These are phyloP conservation scores for Venturia carpophila DNA, from an alignment of 2,329 filamentous ascomycete genomes.

Conservation along the genomic window DNA sequence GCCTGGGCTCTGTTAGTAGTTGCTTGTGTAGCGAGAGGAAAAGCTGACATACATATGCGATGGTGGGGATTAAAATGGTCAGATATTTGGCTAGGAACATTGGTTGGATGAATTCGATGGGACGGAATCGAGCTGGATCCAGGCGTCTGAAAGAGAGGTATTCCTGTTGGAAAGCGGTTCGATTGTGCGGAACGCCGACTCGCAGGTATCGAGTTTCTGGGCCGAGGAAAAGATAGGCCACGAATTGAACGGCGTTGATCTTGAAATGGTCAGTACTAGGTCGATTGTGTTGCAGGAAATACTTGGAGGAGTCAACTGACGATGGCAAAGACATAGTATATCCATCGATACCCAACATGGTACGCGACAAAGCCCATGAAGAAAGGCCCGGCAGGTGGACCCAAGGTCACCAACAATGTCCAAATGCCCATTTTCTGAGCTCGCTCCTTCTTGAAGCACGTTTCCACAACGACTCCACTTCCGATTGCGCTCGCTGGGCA, in stretches of 20 bases:
- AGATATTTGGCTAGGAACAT: slow-evolving; percentile 39
- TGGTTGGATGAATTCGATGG: slow-evolving; percentile 46
- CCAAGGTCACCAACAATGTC: slow-evolving; percentile 46
- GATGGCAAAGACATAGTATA: slow-evolving; percentile 47
- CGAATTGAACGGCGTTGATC: slow-evolving; percentile 49
- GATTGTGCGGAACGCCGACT: slow-evolving; percentile 29
- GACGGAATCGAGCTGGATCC: slow-evolving; percentile 43
- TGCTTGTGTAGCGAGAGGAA: background rate
- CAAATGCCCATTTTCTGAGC: slow-evolving; percentile 51
- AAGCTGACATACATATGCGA: slow-evolving; percentile 35
- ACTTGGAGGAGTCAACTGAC: background rate
- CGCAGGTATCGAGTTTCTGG: slow-evolving; percentile 50
- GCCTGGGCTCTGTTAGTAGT: slow-evolving; percentile 22
- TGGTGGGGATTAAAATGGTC: slow-evolving; percentile 44
- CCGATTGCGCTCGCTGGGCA: slow-evolving; percentile 47
- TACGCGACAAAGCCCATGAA: slow-evolving; percentile 42
- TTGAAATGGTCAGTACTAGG: slow-evolving; percentile 7
- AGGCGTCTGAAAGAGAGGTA: slow-evolving; percentile 41
- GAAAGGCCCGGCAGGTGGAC: slow-evolving; percentile 38
- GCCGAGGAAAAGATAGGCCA: slow-evolving; percentile 49
- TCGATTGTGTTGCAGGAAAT: background rate
- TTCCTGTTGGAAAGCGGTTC: slow-evolving; percentile 38
- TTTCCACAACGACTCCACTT: slow-evolving; percentile 50
- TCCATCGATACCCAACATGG: slow-evolving; percentile 49
- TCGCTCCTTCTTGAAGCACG: slow-evolving; percentile 49